Percentiles rank a stretch among this genome's conserved stretches.
These are phyloP conservation scores for Penicillium sp. DNA, from an alignment of 2,329 filamentous ascomycete species.

Conservation along the genomic window DNA sequence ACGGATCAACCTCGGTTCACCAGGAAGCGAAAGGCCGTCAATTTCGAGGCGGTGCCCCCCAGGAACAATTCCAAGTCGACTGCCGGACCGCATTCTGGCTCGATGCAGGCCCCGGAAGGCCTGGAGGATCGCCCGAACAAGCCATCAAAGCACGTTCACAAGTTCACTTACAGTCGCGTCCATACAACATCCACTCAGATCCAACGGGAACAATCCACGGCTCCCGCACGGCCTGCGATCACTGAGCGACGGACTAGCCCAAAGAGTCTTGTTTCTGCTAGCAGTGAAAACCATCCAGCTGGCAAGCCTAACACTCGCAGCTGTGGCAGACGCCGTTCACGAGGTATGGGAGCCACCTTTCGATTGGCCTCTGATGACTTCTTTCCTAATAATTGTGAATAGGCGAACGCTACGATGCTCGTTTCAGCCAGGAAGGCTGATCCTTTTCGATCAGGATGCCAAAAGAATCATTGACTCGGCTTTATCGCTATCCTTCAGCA, in stretches of 20 bases:
- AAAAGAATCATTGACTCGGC: not conserved
- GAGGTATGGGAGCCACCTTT: constrained; percentile 22
- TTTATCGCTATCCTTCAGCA: not conserved
- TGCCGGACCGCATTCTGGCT: not conserved
- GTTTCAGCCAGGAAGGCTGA: constrained; percentile 25
- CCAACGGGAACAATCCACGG: constrained; percentile 6
- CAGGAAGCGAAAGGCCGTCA: constrained; percentile 25
- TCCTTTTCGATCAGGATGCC: not conserved
- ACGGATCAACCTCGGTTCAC: not conserved
- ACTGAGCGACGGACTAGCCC: constrained; percentile 29
- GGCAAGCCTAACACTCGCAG: constrained; percentile 11
- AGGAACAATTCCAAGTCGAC: not conserved
- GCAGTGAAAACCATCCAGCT: constrained; percentile 14
- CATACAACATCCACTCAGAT: constrained; percentile 13
- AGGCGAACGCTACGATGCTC: constrained; percentile 33
- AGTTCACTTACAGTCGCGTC: constrained; percentile 24
- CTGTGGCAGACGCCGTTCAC: constrained; percentile 22
- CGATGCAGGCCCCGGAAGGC: constrained; percentile 2
- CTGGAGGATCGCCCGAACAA: constrained; percentile 6
- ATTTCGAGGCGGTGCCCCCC: constrained; percentile 15
- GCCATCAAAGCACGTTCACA: constrained; percentile 15
- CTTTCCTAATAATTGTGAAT: constrained; percentile 9
- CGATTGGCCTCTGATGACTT: not conserved
- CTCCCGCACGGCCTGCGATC: not conserved
- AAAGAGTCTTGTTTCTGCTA: constrained; percentile 28